A percentile compares a stretch with the other conserved stretches of the same genome.
These are phyloP conservation scores for Apiotrichum brassicae DNA, from an alignment of 1,284 basidiomycete species.

Conservation along the genomic window DNA sequence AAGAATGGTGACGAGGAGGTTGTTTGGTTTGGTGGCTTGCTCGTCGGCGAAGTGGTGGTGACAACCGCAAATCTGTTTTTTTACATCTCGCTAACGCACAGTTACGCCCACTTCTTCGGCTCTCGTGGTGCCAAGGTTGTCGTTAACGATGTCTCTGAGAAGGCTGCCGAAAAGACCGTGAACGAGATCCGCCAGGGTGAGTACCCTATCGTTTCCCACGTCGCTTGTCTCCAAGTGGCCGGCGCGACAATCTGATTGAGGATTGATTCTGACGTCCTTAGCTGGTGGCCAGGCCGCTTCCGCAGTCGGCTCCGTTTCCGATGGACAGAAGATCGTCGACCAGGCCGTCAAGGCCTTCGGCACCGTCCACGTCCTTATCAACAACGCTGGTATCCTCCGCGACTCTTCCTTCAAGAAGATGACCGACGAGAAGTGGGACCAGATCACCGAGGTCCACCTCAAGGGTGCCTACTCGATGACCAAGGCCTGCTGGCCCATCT, in stretches of 20 bases:
- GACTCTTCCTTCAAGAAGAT: constrained; percentile 77
- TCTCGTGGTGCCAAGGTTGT: constrained; percentile 88
- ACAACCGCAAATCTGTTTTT: too few relatives aligned
- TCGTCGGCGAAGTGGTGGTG: too few relatives aligned
- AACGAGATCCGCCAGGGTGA: constrained; percentile 77
- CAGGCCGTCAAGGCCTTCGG: constrained; percentile 86
- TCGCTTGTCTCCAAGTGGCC: neutral
- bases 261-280: constrained; percentile 38
- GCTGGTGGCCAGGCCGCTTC: constrained; percentile 79
- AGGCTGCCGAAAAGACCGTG: constrained; percentile 87
- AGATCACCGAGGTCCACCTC: constrained; percentile 81
- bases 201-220: constrained; percentile 21
- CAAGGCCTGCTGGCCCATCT: constrained; percentile 93
- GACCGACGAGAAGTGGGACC: constrained; percentile 78
- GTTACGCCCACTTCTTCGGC: constrained; percentile 86
- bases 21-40: too few relatives aligned
- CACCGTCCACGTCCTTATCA: constrained; percentile 73
- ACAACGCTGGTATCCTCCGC: constrained; percentile 92
- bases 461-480: constrained; percentile 94
- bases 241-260: too few relatives aligned
- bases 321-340: constrained; percentile 75
- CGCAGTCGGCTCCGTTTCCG: constrained; percentile 83
- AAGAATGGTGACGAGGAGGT: too few relatives aligned
- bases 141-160: constrained; percentile 86
- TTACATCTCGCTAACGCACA: too few relatives aligned